Evolutionary conservation across 2,329 filamentous ascomycete genomes (phyloP).

Genomic region (Fusarium dlaminii): DNA sequence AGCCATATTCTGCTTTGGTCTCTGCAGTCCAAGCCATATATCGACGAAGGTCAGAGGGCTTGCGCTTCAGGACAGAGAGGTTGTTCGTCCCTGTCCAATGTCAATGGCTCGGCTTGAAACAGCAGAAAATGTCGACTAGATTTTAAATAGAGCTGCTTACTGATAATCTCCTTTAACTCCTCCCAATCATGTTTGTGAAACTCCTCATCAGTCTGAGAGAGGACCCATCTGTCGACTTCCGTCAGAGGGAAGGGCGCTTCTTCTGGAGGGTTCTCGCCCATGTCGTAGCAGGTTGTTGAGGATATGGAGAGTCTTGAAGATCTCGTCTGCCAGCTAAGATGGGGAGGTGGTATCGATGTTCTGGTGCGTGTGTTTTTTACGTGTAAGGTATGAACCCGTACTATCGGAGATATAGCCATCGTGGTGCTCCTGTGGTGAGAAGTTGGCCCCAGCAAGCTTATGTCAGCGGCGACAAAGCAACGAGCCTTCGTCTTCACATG

Average conservation of each 20-base stretch:
- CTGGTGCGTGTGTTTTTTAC: background rate
- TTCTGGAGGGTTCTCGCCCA: conserved; percentile 52
- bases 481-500: conserved; percentile 5
- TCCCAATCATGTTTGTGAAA: conserved; percentile 80
- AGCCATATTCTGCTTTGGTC: conserved; percentile 78
- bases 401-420: background rate
- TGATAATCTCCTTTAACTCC: conserved; percentile 73
- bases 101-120: conserved; percentile 21
- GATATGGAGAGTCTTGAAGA: background rate
- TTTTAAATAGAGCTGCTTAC: conserved; percentile 50
- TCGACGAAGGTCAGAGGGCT: conserved; percentile 79
- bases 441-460: conserved; percentile 25
- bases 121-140: background rate
- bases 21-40: conserved; percentile 82
- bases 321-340: background rate
- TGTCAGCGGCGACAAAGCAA: conserved; percentile 23
- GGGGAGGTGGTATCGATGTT: background rate
- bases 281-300: conserved; percentile 36
- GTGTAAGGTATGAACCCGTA: background rate
- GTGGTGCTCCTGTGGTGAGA: conserved; percentile 29
- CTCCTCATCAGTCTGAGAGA: conserved; percentile 73
- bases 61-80: conserved; percentile 79
- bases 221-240: conserved; percentile 65
- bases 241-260: conserved; percentile 68
- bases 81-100: conserved; percentile 59